Evolutionary conservation across 371 early-diverging fungal species (phyloP).

Genomic region (Rhizopus sp.): DNA sequence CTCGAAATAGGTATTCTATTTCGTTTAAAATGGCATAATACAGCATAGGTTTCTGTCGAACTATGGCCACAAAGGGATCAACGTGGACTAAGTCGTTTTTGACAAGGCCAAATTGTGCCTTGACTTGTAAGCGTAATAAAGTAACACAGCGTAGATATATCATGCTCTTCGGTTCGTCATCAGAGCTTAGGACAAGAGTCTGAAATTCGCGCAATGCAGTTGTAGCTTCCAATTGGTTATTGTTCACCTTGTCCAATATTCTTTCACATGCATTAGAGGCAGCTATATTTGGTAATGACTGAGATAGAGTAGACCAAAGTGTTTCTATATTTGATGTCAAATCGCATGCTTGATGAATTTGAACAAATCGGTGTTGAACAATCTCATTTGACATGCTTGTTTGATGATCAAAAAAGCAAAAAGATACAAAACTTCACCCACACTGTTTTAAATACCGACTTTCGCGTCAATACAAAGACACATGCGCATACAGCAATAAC

Average conservation of each 20-base stretch:
- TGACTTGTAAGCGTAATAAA: slow-evolving; percentile 2
- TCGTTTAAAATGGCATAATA: slow-evolving; percentile 25
- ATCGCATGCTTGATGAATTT: slow-evolving; percentile 34
- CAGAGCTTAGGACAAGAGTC: slow-evolving; percentile 26
- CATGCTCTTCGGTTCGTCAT: slow-evolving; percentile 18
- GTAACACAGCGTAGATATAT: slow-evolving; percentile 30
- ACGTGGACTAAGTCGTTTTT: slow-evolving; percentile 7
- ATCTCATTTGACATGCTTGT: slow-evolving; percentile 16
- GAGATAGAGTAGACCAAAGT: slow-evolving; percentile 27
- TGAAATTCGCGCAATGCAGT: slow-evolving; percentile 28
- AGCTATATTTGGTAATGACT: slow-evolving; percentile 27
- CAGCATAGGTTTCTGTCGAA: slow-evolving; percentile 30
- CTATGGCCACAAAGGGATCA: slow-evolving; percentile 30
- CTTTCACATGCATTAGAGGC: slow-evolving; percentile 41
- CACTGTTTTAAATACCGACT: not conserved
- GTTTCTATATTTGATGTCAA: slow-evolving; percentile 7
- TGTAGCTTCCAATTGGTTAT: slow-evolving; percentile 7
- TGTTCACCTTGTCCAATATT: slow-evolving; percentile 17
- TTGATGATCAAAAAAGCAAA: not conserved
- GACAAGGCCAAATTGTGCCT: slow-evolving; percentile 8
- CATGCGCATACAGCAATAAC: no score
- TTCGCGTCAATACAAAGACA: no score
- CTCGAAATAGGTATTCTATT: slow-evolving; percentile 22
- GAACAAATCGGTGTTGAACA: slow-evolving; percentile 36
- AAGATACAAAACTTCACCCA: not conserved